Percentiles rank a stretch among this genome's conserved stretches.
These are phyloP conservation scores for Yarrowia sp. DNA, from an alignment of 805 yeast genomes.

Conservation along the genomic window DNA sequence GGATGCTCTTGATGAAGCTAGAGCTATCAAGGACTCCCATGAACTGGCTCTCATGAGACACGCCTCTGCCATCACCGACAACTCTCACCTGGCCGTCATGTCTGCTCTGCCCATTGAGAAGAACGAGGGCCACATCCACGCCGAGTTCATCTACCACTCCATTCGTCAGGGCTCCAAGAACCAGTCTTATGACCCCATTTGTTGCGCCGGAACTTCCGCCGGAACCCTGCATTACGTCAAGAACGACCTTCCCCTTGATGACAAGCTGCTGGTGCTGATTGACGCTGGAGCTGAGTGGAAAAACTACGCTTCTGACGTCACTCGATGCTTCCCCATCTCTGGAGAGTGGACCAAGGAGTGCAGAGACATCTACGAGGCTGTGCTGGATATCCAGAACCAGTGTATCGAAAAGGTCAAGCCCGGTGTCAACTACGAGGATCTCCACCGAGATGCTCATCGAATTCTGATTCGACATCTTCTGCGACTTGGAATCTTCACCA, in stretches of 20 bases:
- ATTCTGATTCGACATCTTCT: slow-evolving; percentile 70
- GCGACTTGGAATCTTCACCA: slow-evolving; percentile 70
- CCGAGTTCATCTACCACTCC: slow-evolving; percentile 91
- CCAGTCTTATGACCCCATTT: slow-evolving; percentile 91
- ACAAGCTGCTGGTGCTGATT: slow-evolving; percentile 67
- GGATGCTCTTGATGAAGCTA: slow-evolving; percentile 80
- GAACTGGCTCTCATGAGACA: slow-evolving; percentile 74
- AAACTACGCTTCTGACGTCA: slow-evolving; percentile 88
- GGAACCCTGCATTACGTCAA: slow-evolving; percentile 87
- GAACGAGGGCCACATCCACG: slow-evolving; percentile 90
- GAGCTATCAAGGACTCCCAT: slow-evolving; percentile 78
- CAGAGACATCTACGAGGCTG: slow-evolving; percentile 74
- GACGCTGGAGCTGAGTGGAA: slow-evolving; percentile 99
- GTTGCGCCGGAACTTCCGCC: slow-evolving; percentile 90
- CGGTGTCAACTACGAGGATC: slow-evolving; percentile 80
- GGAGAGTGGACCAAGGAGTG: slow-evolving; percentile 92
- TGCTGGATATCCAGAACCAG: slow-evolving; percentile 73
- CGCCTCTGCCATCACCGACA: slow-evolving; percentile 83
- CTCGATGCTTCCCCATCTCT: slow-evolving; percentile 87
- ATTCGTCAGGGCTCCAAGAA: slow-evolving; percentile 89
- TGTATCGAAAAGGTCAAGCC: slow-evolving; percentile 75
- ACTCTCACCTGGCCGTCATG: slow-evolving; percentile 89
- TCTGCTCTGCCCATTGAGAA: slow-evolving; percentile 81
- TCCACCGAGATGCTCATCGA: slow-evolving; percentile 77
- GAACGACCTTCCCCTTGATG: slow-evolving; percentile 63